Conservation (phyloP, 768 basidiomycete genomes). For the Solioccasus polychromus region DNA sequence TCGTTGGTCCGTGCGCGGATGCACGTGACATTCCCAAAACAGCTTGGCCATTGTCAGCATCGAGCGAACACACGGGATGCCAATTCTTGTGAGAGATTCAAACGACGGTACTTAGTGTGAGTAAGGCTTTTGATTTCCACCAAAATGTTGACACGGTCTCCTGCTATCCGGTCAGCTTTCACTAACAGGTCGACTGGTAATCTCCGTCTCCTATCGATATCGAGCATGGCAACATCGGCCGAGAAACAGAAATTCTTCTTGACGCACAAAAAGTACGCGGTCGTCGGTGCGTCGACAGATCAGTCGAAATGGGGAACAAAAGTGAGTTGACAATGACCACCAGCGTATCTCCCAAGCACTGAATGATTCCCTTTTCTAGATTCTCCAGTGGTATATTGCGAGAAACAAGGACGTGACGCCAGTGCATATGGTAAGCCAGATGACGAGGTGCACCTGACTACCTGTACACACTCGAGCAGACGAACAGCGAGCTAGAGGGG, state of each 20-base stretch:
- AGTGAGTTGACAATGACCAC: conserved; percentile 31
- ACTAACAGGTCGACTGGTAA: neutral
- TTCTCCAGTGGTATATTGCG: conserved; percentile 73
- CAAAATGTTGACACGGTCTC: conserved; percentile 1
- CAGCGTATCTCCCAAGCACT: neutral
- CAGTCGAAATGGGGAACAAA: conserved; percentile 76
- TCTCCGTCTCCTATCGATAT: conserved; percentile 10
- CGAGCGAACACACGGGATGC: too few relatives aligned
- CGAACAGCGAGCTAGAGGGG: conserved; percentile 68
- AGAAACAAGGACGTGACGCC: conserved; percentile 63
- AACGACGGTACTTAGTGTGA: too few relatives aligned
- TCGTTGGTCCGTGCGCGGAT: conserved; percentile 34
- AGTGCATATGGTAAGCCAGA: conserved; percentile 61
- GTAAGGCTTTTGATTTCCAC: too few relatives aligned
- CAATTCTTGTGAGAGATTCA: conserved; percentile 1
- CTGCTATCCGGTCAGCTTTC: conserved; percentile 6
- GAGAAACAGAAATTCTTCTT: conserved; percentile 57
- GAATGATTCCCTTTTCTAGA: conserved; percentile 37
- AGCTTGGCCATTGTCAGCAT: too few relatives aligned
- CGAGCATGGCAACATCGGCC: conserved; percentile 29
- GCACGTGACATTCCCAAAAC: too few relatives aligned
- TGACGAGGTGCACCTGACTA: neutral
- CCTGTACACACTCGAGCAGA: conserved; percentile 43
- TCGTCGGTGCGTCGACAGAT: conserved; percentile 82
- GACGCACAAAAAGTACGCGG: conserved; percentile 62